phyloP scores from a whole-genome alignment of 805 yeast genomes.

The Metschnikowia vanudenii region DNA sequence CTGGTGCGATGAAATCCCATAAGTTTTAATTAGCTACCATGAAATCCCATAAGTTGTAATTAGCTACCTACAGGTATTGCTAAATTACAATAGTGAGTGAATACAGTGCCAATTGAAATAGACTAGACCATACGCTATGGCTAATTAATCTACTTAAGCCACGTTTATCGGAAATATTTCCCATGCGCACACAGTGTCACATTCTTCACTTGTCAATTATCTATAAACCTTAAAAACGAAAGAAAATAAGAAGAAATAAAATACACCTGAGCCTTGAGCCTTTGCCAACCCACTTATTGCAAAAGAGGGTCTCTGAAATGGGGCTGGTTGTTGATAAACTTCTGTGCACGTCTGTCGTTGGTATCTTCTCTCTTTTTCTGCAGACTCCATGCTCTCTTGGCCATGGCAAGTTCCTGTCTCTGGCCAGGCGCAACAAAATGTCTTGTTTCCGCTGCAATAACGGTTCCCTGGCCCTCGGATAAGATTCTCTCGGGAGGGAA shows the following conservation, averaged over 20 bases:
- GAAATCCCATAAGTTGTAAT: too few relatives aligned
- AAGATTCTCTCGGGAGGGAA: constrained; percentile 43
- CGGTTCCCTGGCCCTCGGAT: constrained; percentile 44
- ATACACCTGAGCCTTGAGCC: background rate
- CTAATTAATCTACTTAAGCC: too few relatives aligned
- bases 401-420: constrained; percentile 38
- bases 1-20: too few relatives aligned
- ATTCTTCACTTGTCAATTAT: background rate
- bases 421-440: constrained; percentile 44
- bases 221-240: background rate
- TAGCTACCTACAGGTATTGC: too few relatives aligned
- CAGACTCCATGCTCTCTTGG: constrained; percentile 62
- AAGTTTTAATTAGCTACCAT: too few relatives aligned
- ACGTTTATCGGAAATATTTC: too few relatives aligned
- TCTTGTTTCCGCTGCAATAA: constrained; percentile 51
- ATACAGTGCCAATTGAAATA: too few relatives aligned
- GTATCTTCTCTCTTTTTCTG: constrained; percentile 49
- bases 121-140: too few relatives aligned
- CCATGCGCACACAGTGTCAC: too few relatives aligned
- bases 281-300: constrained; percentile 21
- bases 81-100: too few relatives aligned
- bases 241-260: background rate
- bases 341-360: constrained; percentile 59
- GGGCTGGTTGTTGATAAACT: constrained; percentile 75
- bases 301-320: constrained; percentile 52